Conservation (phyloP, 768 basidiomycete genomes). For the Auricularia sp. region DNA sequence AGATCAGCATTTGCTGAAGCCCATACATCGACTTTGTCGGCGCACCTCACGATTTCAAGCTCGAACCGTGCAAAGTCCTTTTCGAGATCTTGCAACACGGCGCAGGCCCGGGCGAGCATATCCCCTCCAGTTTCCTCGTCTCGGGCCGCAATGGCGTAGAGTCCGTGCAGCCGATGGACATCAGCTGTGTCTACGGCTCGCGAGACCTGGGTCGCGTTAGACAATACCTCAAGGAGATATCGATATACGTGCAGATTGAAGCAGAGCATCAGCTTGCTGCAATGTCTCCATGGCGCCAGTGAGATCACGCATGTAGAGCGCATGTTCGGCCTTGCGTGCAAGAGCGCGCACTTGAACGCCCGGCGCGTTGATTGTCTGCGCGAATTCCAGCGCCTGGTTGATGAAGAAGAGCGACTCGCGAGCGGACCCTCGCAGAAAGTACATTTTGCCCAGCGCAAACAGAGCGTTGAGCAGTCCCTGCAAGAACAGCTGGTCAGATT, state of each 20-base stretch:
- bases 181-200: constrained; percentile 50
- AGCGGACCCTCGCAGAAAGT: constrained; percentile 66
- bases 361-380: constrained; percentile 55
- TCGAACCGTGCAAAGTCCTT: constrained; percentile 43
- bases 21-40: constrained; percentile 1
- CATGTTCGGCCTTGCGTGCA: constrained; percentile 57
- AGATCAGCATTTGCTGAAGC: not conserved
- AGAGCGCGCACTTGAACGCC: constrained; percentile 55
- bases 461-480: constrained; percentile 52
- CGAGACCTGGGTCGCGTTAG: constrained; percentile 6
- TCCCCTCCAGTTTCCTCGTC: constrained; percentile 35
- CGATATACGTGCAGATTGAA: constrained; percentile 29
- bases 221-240: constrained; percentile 7
- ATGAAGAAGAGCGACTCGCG: constrained; percentile 81
- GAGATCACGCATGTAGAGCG: constrained; percentile 50
- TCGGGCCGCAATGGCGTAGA: constrained; percentile 34
- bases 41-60: constrained; percentile 34
- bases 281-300: constrained; percentile 49
- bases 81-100: constrained; percentile 54
- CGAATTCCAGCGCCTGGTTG: constrained; percentile 65
- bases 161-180: constrained; percentile 45
- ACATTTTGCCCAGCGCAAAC: constrained; percentile 53
- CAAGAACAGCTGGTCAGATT: not conserved
- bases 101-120: constrained; percentile 45
- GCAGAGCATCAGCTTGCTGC: constrained; percentile 34